Conservation (phyloP, 805 yeast genomes). For the Suhomyces xylopsoci region DNA sequence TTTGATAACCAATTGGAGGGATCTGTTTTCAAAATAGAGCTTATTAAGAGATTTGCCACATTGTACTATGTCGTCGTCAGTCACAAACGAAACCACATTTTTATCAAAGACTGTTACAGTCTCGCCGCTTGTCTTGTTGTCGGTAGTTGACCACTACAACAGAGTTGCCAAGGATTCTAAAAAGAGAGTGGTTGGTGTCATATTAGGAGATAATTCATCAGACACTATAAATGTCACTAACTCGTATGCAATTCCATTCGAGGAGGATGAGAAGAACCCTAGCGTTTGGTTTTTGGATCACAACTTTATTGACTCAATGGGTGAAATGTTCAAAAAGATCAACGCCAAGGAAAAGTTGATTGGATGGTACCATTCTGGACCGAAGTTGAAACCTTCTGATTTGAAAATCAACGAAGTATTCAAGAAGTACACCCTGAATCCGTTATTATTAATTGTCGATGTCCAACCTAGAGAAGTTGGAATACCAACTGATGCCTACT, state of each 20-base stretch:
- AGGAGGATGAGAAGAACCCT: constrained; percentile 89
- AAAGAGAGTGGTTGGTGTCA: constrained; percentile 91
- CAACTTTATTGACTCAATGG: constrained; percentile 93
- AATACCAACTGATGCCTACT: constrained; percentile 92
- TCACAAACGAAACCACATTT: constrained; percentile 35
- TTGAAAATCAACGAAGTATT: constrained; percentile 85
- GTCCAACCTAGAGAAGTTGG: constrained; percentile 84
- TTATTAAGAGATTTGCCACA: constrained; percentile 1
- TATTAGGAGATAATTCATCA: constrained; percentile 73
- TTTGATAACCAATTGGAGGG: not conserved
- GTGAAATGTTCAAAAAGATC: constrained; percentile 95
- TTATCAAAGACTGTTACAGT: constrained; percentile 69
- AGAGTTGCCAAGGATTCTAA: constrained; percentile 68
- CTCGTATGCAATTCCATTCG: constrained; percentile 96
- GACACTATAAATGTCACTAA: constrained; percentile 73
- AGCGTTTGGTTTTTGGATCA: constrained; percentile 97
- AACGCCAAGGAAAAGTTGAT: constrained; percentile 93
- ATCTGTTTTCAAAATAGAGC: not conserved
- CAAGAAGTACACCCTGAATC: constrained; percentile 76
- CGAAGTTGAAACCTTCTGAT: constrained; percentile 84
- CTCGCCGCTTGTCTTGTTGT: constrained; percentile 90
- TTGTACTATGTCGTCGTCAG: not conserved
- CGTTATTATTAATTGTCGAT: constrained; percentile 85
- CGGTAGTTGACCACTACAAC: constrained; percentile 94
- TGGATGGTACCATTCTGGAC: constrained; percentile 99